Base-by-base conservation (phyloP, 371 early-diverging fungal species). In the Lichtheimia ramosa region DNA sequence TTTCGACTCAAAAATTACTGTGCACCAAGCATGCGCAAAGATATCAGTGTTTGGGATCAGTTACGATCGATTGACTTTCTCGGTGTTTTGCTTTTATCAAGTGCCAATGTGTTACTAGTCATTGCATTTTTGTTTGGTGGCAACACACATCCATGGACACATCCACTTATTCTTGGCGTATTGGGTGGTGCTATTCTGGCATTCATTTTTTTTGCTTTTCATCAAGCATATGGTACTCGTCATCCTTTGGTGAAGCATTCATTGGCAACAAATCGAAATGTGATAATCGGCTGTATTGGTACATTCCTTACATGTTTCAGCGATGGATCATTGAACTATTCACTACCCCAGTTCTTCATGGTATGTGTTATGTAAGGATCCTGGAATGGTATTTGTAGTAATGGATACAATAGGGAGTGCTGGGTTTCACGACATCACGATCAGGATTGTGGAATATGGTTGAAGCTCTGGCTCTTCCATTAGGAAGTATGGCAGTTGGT, bases 61-160 rank as follows among this genome's bases (percentile, higher is more conserved):
- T 58, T 90, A 10, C 59, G 59, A 43, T 71, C 83, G 15, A 74
- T 89, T 40, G 91, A 87, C 73, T 82, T 84, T 63, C 60, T 77
- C 6, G 92, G 93, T 12, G 70, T 83, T 4, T 25, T 68, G 42
- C 57, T 74, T n/a, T 69, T 84, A 54, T 34, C 34, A 8, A 34
- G 41, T 58, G 3, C 65, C 80, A 53, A 83, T 84, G 10, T 62
- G 79, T n/a, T 62, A 74, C 3, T 91, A 21, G 78, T 87, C 14
- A 62, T 85, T 87, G 15, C 59, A 85, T 39, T 79, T 84, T 16
- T 68, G 80, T 43, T 70, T 83, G 48, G 81, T 87, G 85, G 86
- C 51, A 85, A 86, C 1, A 75, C 34, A 74, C 64, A 75, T 77
- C 8, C 78, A 72, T 62, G 69, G 68, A 5, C 34, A 34, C 34